Base-by-base conservation (phyloP, 257 asterid species). In the Rauvolfia tetraphylla region DNA sequence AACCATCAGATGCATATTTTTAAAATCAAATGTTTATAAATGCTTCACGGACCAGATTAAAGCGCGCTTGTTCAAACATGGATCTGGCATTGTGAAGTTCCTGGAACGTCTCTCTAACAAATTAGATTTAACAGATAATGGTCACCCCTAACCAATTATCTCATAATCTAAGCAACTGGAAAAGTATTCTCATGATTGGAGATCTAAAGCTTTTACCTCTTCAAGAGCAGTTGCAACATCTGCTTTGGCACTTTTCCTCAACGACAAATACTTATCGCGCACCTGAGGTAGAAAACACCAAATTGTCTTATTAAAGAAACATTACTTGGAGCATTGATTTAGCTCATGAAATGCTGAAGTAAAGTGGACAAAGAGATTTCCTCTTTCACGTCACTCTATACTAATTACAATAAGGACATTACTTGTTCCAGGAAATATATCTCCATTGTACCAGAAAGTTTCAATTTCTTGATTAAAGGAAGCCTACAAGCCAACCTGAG, bases 101-200 rank as follows among this genome's bases (percentile, higher is more conserved):
- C 98, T 92, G 97, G 96, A 92, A 94, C 84, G 89, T 88, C 95
- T 89, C 97, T 89, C 96, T 90, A 90, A 86, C 92, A 90, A 87
- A 90, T 90, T 92, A 92, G 98, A 76, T 87, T 90, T 83, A 85
- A 88, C 76, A 83, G 80, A 82, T 79, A 82, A 88, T 82, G 88
- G 87, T 89, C 81, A 92, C 91, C 93, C 81, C 82, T 83, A 79
- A 78, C 80, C 79, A 78, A 84, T 89, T 85, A 85, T 84, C 77
- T 89, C 85, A 80, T 84, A 83, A 74, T 80, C 73, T 80, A 69
- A 78, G 75, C 44, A 76, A 82, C 81, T 69, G 58, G 70, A 75
- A 51, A 80, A 61, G 75, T 65, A 42, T 48, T 70, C 76, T 44
- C 75, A 58, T 39, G 67, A 78, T 66, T 46, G 71, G 71, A 75